Conservation (phyloP, 371 early-diverging fungal species). For the Capillidium heterosporum region DNA sequence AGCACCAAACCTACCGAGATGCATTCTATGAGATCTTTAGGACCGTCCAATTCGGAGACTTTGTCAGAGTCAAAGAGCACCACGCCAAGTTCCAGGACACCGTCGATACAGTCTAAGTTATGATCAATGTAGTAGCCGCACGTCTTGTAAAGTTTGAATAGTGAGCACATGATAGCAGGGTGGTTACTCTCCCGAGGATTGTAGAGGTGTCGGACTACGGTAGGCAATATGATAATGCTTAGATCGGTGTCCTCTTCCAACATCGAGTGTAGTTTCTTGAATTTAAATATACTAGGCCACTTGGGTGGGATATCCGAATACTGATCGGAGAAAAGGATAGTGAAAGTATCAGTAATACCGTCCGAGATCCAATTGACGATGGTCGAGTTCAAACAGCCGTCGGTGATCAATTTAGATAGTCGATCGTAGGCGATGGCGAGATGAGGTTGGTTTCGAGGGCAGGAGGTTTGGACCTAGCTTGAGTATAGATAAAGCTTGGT, state of each 20-base stretch:
- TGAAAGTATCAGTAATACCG: conserved; percentile 38
- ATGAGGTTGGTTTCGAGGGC: conserved; percentile 26
- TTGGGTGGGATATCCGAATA: neutral
- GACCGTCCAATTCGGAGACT: neutral
- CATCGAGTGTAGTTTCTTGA: conserved; percentile 19
- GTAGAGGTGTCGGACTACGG: neutral
- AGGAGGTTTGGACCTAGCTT: neutral
- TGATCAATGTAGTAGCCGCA: conserved; percentile 37
- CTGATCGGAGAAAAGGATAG: conserved; percentile 28
- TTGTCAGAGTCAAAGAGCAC: conserved; percentile 21
- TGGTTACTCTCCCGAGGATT: conserved; percentile 9
- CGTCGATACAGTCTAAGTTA: conserved; percentile 45
- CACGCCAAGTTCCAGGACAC: conserved; percentile 46
- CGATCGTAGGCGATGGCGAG: conserved; percentile 54
- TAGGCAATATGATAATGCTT: neutral
- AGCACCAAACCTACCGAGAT: neutral
- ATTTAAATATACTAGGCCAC: neutral
- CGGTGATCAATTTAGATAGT: conserved; percentile 34
- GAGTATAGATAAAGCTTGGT: neutral
- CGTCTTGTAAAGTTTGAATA: conserved; percentile 51
- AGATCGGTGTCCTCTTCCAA: conserved; percentile 22
- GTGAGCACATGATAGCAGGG: conserved; percentile 36
- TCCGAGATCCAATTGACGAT: conserved; percentile 50
- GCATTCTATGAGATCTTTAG: neutral
- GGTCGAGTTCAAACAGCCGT: conserved; percentile 25